phyloP scores from a whole-genome alignment of 495 filamentous ascomycete genomes.

The Podospora fimiseda region DNA sequence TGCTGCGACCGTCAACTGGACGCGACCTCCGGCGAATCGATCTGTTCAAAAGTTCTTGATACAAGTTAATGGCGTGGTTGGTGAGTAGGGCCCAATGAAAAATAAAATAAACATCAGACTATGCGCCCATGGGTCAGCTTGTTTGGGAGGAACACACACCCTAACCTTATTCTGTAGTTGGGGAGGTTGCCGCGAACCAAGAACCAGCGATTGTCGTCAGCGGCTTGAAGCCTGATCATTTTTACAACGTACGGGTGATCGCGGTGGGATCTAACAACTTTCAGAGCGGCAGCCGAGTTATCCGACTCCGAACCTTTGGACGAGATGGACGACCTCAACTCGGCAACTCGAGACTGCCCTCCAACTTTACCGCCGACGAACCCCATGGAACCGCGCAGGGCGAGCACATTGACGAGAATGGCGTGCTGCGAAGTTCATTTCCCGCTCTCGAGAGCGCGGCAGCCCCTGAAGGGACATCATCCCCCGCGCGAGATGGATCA shows the following conservation, averaged over 20 bases:
- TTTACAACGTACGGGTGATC: conserved; percentile 87
- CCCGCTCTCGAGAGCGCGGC: conserved; percentile 51
- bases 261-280: conserved; percentile 86
- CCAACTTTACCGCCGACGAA: conserved; percentile 46
- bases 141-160: neutral
- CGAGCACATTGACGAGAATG: conserved; percentile 33
- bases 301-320: conserved; percentile 66
- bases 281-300: conserved; percentile 76
- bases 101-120: neutral
- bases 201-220: conserved; percentile 88
- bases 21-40: conserved; percentile 66
- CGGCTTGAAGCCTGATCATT: conserved; percentile 75
- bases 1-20: conserved; percentile 88
- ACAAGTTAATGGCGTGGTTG: conserved; percentile 86
- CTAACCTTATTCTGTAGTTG: conserved; percentile 50
- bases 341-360: conserved; percentile 46
- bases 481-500: conserved; percentile 59
- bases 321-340: conserved; percentile 50
- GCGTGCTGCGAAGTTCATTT: conserved; percentile 32
- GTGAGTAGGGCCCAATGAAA: conserved; percentile 42
- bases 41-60: conserved; percentile 83
- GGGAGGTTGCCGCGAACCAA: conserved; percentile 68
- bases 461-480: conserved; percentile 42
- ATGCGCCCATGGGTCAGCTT: neutral
- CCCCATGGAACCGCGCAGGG: conserved; percentile 33